phyloP scores from a whole-genome alignment of 495 filamentous ascomycete species.

The Geoglossum glabrum region DNA sequence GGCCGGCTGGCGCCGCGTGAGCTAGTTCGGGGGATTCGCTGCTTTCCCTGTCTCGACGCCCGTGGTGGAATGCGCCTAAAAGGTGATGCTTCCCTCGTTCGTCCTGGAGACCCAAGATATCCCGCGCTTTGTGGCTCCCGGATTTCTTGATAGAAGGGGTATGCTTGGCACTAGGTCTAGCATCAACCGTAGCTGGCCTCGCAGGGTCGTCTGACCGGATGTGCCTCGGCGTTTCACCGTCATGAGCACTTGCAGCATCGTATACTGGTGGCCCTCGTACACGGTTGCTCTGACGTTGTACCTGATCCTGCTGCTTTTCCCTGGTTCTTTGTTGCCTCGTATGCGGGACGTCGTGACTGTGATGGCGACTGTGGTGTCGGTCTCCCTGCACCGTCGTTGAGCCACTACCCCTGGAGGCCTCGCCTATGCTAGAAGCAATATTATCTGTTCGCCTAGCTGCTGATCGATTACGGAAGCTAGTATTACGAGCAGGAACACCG shows the following conservation, averaged over 20 bases:
- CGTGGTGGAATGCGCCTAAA: constrained; percentile 24
- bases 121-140: neutral
- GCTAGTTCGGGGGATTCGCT: constrained; percentile 21
- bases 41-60: constrained; percentile 16
- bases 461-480: neutral
- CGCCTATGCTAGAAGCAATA: neutral
- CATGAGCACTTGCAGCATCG: neutral
- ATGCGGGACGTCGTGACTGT: neutral
- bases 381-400: neutral
- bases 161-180: neutral
- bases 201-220: neutral
- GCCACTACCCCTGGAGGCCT: neutral
- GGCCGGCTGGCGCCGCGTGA: constrained; percentile 24
- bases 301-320: neutral
- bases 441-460: neutral
- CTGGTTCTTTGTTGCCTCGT: neutral
- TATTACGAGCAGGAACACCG: neutral
- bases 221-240: neutral
- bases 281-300: neutral
- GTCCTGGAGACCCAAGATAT: neutral
- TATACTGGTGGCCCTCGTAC: neutral
- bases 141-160: neutral
- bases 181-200: neutral
- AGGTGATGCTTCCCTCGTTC: neutral
- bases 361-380: neutral